Percentiles rank a stretch among this genome's conserved stretches.
phyloP scores from a whole-genome alignment of 2,329 filamentous ascomycete species.

The Calcarisporium arbuscula region DNA sequence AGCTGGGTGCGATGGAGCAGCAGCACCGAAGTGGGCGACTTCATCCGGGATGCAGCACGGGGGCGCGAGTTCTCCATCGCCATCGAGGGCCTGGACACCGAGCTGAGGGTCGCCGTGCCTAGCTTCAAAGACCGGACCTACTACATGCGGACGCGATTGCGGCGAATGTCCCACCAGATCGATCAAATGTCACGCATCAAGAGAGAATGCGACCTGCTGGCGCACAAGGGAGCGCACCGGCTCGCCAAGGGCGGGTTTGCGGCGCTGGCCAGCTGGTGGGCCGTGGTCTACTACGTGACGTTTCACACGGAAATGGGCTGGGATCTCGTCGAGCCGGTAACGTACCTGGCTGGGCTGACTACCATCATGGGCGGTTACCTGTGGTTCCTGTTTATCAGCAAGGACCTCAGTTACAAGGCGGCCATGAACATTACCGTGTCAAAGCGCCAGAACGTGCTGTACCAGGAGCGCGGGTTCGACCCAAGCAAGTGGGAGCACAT shows the following conservation, averaged over 20 bases:
- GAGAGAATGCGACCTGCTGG: conserved; percentile 71
- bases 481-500: conserved; percentile 69
- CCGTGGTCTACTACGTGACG: conserved; percentile 65
- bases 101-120: conserved; percentile 75
- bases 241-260: conserved; percentile 76
- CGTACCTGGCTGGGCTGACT: conserved; percentile 79
- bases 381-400: conserved; percentile 91
- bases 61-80: conserved; percentile 79
- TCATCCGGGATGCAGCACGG: conserved; percentile 81
- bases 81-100: conserved; percentile 60
- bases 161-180: conserved; percentile 65
- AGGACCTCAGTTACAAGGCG: conserved; percentile 79
- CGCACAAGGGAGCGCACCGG: conserved; percentile 69
- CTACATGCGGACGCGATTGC: conserved; percentile 71
- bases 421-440: conserved; percentile 85
- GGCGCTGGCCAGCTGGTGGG: conserved; percentile 72
- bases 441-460: conserved; percentile 68
- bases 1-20: conserved; percentile 80
- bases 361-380: conserved; percentile 86
- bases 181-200: conserved; percentile 67
- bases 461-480: conserved; percentile 71
- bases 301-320: conserved; percentile 74
- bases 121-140: conserved; percentile 88
- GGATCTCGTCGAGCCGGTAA: conserved; percentile 88
- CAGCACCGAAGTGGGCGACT: conserved; percentile 87